Conservation (phyloP, 768 basidiomycete species). For the Lentinus brumalis region DNA sequence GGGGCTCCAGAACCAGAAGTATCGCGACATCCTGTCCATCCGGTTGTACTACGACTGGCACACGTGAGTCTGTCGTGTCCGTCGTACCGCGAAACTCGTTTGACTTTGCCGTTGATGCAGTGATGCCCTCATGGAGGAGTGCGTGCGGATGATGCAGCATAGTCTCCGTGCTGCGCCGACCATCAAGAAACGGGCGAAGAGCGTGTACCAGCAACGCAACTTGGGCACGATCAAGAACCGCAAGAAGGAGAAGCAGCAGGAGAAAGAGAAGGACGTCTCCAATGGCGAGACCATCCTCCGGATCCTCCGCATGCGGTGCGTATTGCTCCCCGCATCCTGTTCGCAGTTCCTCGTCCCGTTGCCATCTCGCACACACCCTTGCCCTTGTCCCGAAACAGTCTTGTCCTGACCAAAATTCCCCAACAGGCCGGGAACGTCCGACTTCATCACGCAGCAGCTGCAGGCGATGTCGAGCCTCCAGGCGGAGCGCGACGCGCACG, state of each 20-base stretch:
- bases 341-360: neutral
- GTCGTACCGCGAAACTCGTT: neutral
- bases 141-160: conserved; percentile 93
- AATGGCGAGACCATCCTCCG: conserved; percentile 90
- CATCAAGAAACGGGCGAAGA: conserved; percentile 88
- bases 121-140: conserved; percentile 90
- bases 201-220: conserved; percentile 89
- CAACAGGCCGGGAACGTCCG: conserved; percentile 71
- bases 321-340: conserved; percentile 3
- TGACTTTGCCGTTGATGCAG: conserved; percentile 36
- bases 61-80: conserved; percentile 55
- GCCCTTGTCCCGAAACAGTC: neutral
- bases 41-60: conserved; percentile 96
- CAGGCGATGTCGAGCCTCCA: conserved; percentile 82
- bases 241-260: conserved; percentile 88
- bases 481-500: conserved; percentile 77
- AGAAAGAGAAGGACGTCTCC: conserved; percentile 73
- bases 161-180: conserved; percentile 72
- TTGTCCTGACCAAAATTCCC: neutral
- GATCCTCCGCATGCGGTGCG: conserved; percentile 93
- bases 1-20: conserved; percentile 89
- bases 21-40: conserved; percentile 87
- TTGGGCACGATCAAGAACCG: conserved; percentile 94
- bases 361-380: neutral
- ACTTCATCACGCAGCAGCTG: conserved; percentile 87